Evolutionary conservation across 805 yeast genomes (phyloP).

Genomic region (Spathaspora hagerdaliae): DNA sequence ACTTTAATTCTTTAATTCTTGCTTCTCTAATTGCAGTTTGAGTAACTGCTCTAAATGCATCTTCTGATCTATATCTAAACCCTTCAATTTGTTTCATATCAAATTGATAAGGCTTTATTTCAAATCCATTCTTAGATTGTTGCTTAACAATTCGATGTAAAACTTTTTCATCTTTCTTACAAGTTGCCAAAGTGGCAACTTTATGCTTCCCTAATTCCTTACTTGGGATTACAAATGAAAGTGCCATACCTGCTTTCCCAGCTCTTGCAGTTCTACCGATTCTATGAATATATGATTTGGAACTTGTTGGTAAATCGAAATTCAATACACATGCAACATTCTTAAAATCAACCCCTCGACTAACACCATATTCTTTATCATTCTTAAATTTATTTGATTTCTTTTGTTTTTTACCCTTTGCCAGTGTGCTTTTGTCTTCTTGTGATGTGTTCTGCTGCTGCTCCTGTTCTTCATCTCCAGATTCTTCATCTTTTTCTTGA

Average conservation of each 20-base stretch:
- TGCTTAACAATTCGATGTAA: constrained; percentile 70
- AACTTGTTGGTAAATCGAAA: constrained; percentile 87
- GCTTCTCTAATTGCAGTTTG: constrained; percentile 89
- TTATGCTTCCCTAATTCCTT: constrained; percentile 88
- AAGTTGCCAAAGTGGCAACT: constrained; percentile 63
- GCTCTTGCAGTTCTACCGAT: constrained; percentile 98
- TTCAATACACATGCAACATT: constrained; percentile 96
- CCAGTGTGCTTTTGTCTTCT: constrained; percentile 13
- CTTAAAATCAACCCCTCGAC: constrained; percentile 94
- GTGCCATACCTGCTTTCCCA: constrained; percentile 90
- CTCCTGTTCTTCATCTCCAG: constrained; percentile 29
- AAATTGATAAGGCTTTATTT: constrained; percentile 82
- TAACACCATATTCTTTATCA: constrained; percentile 85
- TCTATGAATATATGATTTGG: constrained; percentile 88
- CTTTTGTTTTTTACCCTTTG: constrained; percentile 28
- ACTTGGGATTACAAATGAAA: constrained; percentile 83
- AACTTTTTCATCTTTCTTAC: constrained; percentile 84
- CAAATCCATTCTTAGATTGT: constrained; percentile 70
- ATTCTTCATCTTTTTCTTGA: constrained; percentile 47
- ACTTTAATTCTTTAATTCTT: constrained; percentile 80
- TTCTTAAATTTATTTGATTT: constrained; percentile 32
- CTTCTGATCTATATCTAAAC: constrained; percentile 94
- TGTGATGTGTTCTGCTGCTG: constrained; percentile 13
- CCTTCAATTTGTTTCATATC: constrained; percentile 91
- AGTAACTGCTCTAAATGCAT: constrained; percentile 94